Evolutionary conservation across 2,329 filamentous ascomycete genomes (phyloP).

Genomic region (Pseudopyricularia cyperi): DNA sequence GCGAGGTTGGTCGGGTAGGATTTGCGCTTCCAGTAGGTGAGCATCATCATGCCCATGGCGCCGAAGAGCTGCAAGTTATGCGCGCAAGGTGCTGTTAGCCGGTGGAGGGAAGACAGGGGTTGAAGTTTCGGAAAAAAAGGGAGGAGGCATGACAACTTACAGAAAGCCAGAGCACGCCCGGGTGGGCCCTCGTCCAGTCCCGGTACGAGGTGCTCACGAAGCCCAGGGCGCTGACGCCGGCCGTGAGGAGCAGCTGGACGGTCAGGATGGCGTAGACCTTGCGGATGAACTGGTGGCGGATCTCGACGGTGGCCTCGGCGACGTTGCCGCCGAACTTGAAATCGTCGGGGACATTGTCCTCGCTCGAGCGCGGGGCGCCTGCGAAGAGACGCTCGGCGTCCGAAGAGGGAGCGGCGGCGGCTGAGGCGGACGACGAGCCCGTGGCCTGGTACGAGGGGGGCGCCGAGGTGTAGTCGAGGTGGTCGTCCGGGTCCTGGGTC

Average conservation of each 20-base stretch:
- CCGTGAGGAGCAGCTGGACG: slow-evolving; percentile 81
- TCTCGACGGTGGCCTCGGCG: slow-evolving; percentile 85
- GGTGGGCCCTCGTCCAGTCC: slow-evolving; percentile 72
- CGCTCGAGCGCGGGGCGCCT: slow-evolving; percentile 60
- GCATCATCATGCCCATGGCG: slow-evolving; percentile 68
- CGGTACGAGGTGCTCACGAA: slow-evolving; percentile 77
- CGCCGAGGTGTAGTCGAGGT: slow-evolving; percentile 52
- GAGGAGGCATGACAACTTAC: not conserved
- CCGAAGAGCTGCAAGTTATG: slow-evolving; percentile 45
- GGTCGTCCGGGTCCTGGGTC: slow-evolving; percentile 73
- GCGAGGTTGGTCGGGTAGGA: slow-evolving; percentile 89
- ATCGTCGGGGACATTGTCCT: slow-evolving; percentile 90
- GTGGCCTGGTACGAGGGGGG: slow-evolving; percentile 64
- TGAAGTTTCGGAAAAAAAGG: not conserved
- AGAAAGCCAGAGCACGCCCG: slow-evolving; percentile 75
- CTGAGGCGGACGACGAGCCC: slow-evolving; percentile 38
- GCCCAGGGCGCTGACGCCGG: slow-evolving; percentile 65
- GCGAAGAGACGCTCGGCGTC: slow-evolving; percentile 45
- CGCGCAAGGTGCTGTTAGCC: no score
- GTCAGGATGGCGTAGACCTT: slow-evolving; percentile 98
- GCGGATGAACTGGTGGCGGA: slow-evolving; percentile 91
- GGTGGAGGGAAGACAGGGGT: slow-evolving; percentile 1
- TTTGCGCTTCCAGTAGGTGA: slow-evolving; percentile 93
- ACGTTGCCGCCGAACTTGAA: slow-evolving; percentile 98
- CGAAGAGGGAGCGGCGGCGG: slow-evolving; percentile 26